A percentile compares a stretch with the other conserved stretches of the same genome.
phyloP scores from a whole-genome alignment of 768 basidiomycete species.

The Boletus sensibilis region DNA sequence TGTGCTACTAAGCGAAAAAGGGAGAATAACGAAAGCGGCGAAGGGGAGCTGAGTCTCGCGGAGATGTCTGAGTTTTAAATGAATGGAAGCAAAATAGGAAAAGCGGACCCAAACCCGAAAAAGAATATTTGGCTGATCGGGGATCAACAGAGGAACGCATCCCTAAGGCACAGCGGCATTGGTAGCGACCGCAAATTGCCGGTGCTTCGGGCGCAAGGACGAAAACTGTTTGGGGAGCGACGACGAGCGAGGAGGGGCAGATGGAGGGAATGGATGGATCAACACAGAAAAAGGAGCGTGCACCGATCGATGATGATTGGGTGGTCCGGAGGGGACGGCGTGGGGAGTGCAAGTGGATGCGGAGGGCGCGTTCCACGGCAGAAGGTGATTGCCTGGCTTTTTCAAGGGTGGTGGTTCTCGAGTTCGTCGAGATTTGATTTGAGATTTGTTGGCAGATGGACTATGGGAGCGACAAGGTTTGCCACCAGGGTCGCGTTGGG shows the following conservation, averaged over 20 bases:
- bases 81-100: slow-evolving; percentile 13
- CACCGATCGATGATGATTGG: background rate
- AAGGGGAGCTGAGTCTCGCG: slow-evolving; percentile 22
- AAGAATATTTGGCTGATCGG: slow-evolving; percentile 51
- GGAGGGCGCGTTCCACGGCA: slow-evolving; percentile 3
- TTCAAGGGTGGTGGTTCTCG: slow-evolving; percentile 16
- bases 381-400: slow-evolving; percentile 21
- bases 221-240: background rate
- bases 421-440: slow-evolving; percentile 33
- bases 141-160: slow-evolving; percentile 53
- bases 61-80: slow-evolving; percentile 29
- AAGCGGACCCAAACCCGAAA: slow-evolving; percentile 35
- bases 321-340: slow-evolving; percentile 1
- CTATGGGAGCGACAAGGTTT: slow-evolving; percentile 29
- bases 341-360: background rate
- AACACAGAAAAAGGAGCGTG: background rate
- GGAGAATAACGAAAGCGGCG: slow-evolving; percentile 1
- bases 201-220: slow-evolving; percentile 7
- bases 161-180: slow-evolving; percentile 31
- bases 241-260: background rate
- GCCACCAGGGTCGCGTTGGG: slow-evolving; percentile 36
- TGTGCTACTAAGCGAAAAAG: slow-evolving; percentile 21
- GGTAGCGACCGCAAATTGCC: slow-evolving; percentile 32
- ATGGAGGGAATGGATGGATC: background rate
- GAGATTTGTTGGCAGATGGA: slow-evolving; percentile 29